These are phyloP conservation scores for Nakataea oryzae DNA, from an alignment of 2,329 filamentous ascomycete genomes.

Conservation along the genomic window DNA sequence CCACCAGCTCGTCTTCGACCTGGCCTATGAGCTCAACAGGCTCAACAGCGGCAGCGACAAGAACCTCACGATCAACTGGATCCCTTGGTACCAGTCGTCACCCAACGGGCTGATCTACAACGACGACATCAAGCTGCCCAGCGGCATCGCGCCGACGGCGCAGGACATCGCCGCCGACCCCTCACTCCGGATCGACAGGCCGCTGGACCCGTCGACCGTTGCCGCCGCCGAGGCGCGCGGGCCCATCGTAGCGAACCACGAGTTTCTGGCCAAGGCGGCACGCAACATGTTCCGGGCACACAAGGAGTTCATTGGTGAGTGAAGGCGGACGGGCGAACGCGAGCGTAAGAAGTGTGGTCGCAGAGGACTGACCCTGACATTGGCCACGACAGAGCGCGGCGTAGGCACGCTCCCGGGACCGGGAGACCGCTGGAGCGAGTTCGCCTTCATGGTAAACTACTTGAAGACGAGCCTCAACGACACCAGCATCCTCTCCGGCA, in stretches of 20 bases:
- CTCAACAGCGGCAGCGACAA: conserved; percentile 38
- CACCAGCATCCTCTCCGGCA: conserved; percentile 36
- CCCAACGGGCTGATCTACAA: conserved; percentile 42
- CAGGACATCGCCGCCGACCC: conserved; percentile 35
- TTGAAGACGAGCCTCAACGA: conserved; percentile 42
- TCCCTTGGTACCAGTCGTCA: conserved; percentile 48
- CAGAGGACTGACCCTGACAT: not conserved
- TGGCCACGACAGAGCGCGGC: conserved; percentile 15
- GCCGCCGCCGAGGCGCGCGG: conserved; percentile 22
- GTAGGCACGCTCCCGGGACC: conserved; percentile 21
- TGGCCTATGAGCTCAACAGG: conserved; percentile 47
- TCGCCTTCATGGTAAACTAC: conserved; percentile 49
- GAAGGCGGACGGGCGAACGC: not conserved
- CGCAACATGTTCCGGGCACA: conserved; percentile 33
- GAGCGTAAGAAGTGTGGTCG: not conserved
- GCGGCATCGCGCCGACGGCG: conserved; percentile 41
- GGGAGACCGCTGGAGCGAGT: conserved; percentile 55
- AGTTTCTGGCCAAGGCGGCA: conserved; percentile 25
- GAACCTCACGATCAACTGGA: conserved; percentile 45
- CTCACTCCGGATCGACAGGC: conserved; percentile 22
- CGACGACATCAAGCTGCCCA: conserved; percentile 31
- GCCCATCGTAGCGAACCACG: conserved; percentile 13
- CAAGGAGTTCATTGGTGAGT: conserved; percentile 22
- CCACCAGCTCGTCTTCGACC: conserved; percentile 54
- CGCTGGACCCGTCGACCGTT: conserved; percentile 21